Evolutionary conservation across 164 flowering plant species (phyloP), one percentile per base, ranked within the genome.

Genomic region (Chloranthus sessilifolius): DNA sequence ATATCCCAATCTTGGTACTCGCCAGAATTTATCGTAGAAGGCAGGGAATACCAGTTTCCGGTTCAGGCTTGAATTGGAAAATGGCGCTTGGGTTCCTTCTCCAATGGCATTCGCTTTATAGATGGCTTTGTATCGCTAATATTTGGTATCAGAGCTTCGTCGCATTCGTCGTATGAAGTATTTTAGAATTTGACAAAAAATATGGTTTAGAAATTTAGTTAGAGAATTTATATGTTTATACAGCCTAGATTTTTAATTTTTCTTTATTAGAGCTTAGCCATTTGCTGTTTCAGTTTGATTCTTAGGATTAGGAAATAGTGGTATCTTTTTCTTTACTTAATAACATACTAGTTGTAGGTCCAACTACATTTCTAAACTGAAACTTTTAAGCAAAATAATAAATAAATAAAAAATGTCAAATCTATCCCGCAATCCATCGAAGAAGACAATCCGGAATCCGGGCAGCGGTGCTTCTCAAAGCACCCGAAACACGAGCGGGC

Each of bases 371-470:
- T 25, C 9, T 44, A 1, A 15, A 44, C 25, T 9, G 1, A 16
- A 26, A n/a, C 9, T 44, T 26, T 44, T 11, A 22, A 15, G 2
- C 2, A 12, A 14, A 49, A 17, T 10, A 33, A 14, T 21, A 8
- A 16, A 19, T n/a, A 27, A 14, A 7, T 6, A 44, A 22, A 56
- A 8, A 53, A 78, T 73, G 80, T 70, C 77, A 11, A 69, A 75
- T 20, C 47, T 60, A 5, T 28, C 59, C 0, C 57, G 53, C 33
- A 69, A 54, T 39, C 56, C 76, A 31, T 68, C 78, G 0, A 77
- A 76, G 72, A 76, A 70, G 65, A 72, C 54, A 0, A 33, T 62
- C 1, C 53, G 69, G n/a, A 65, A 46, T 43, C 51, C 68, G 0
- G 59, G 66, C 21, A 54, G 65, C 1, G 53, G 59, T 5, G 41